These are phyloP conservation scores for Paramarasmius palmivorus DNA, from an alignment of 1,284 basidiomycete genomes.

Conservation along the genomic window DNA sequence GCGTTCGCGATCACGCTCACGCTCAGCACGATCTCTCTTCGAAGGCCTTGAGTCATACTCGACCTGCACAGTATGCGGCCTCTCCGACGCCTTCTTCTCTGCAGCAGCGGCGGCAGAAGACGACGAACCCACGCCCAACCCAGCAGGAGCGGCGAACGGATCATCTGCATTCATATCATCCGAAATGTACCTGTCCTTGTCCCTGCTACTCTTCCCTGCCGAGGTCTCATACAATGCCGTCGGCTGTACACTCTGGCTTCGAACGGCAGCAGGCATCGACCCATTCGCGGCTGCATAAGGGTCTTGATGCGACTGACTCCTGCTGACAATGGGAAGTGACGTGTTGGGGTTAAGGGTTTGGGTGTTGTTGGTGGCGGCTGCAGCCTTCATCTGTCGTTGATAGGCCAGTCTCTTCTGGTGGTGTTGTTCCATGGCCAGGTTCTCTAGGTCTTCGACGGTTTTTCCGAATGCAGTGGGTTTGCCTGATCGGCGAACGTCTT, in stretches of 20 bases:
- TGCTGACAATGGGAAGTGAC: slow-evolving; percentile 15
- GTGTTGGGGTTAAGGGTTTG: slow-evolving; percentile 1
- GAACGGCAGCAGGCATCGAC: slow-evolving; percentile 28
- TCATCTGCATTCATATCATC: slow-evolving; percentile 37
- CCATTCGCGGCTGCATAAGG: slow-evolving; percentile 16
- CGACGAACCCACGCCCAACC: slow-evolving; percentile 4
- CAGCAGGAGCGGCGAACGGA: slow-evolving; percentile 42
- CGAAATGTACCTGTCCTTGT: slow-evolving; percentile 2
- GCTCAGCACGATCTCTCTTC: slow-evolving; percentile 12
- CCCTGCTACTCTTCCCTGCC: slow-evolving; percentile 25
- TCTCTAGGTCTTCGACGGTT: slow-evolving; percentile 67
- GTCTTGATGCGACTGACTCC: slow-evolving; percentile 48
- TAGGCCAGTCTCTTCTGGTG: slow-evolving; percentile 69
- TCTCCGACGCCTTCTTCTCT: slow-evolving; percentile 34
- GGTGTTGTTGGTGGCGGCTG: slow-evolving; percentile 22
- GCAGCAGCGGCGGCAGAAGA: slow-evolving; percentile 4
- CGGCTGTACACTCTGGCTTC: slow-evolving; percentile 26
- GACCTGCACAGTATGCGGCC: slow-evolving; percentile 85
- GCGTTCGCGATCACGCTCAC: no score
- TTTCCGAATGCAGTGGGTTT: slow-evolving; percentile 54
- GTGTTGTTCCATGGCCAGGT: slow-evolving; percentile 72
- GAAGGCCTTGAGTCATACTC: slow-evolving; percentile 63
- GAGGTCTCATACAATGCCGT: slow-evolving; percentile 36
- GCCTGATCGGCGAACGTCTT: slow-evolving; percentile 5
- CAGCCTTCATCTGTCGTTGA: slow-evolving; percentile 55